Conservation (phyloP, 2,329 filamentous ascomycete species). For the Aspergillus sp. region DNA sequence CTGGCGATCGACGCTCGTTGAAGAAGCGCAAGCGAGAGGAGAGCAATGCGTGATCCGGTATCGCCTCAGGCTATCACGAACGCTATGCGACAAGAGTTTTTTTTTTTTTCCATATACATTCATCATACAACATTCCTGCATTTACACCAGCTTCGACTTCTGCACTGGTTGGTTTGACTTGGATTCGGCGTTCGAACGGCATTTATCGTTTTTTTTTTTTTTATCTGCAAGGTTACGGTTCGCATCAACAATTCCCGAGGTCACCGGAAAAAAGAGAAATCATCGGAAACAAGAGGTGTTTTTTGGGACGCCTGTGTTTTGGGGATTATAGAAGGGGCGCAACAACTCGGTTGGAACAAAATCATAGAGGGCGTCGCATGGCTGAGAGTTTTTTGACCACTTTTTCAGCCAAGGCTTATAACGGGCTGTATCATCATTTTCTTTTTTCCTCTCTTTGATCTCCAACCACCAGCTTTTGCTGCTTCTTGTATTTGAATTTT, state of each 20-base stretch:
- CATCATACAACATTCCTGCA: slow-evolving; percentile 21
- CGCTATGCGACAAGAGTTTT: slow-evolving; percentile 41
- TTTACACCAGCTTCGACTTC: slow-evolving; percentile 22
- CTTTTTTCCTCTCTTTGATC: slow-evolving; percentile 8
- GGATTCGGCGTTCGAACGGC: slow-evolving; percentile 34
- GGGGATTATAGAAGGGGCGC: slow-evolving; percentile 5
- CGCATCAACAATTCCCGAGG: slow-evolving; percentile 9
- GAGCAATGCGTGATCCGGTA: slow-evolving; percentile 51
- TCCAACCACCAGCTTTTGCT: background rate
- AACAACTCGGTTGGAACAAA: slow-evolving; percentile 19
- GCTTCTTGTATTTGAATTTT: background rate
- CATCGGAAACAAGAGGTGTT: background rate
- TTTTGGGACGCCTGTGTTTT: slow-evolving; percentile 1
- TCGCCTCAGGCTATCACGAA: slow-evolving; percentile 29
- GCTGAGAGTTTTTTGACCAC: slow-evolving; percentile 3
- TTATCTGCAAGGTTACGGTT: slow-evolving; percentile 20
- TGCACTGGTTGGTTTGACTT: slow-evolving; percentile 25
- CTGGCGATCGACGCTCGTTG: slow-evolving; percentile 52
- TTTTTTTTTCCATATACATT: slow-evolving; percentile 26
- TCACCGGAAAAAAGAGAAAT: background rate
- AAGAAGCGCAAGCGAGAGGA: slow-evolving; percentile 77
- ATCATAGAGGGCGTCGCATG: slow-evolving; percentile 23
- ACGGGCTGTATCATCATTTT: slow-evolving; percentile 23
- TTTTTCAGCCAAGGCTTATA: slow-evolving; percentile 17
- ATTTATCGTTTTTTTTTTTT: slow-evolving; percentile 13